phyloP scores from a whole-genome alignment of 768 basidiomycete species.

The Tricholoma terreum region DNA sequence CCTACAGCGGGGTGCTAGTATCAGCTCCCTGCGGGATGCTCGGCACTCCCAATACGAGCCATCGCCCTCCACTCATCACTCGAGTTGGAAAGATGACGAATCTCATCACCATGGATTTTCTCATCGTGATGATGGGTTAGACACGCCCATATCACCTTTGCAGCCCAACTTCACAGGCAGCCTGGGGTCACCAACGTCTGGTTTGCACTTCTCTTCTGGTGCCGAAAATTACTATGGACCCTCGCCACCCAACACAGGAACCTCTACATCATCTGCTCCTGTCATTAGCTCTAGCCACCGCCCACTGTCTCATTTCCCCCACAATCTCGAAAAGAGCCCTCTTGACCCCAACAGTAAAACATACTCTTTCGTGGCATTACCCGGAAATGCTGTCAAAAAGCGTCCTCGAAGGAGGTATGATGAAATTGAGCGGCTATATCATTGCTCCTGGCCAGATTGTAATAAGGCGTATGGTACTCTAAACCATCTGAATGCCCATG shows the following conservation, averaged over 20 bases:
- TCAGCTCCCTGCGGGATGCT: constrained; percentile 43
- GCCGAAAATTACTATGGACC: constrained; percentile 54
- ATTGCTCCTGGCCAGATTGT: constrained; percentile 76
- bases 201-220: constrained; percentile 44
- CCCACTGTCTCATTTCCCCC: constrained; percentile 24
- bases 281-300: constrained; percentile 26
- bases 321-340: constrained; percentile 21
- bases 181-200: constrained; percentile 30
- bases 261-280: constrained; percentile 50
- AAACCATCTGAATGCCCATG: constrained; percentile 97
- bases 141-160: constrained; percentile 53
- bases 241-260: constrained; percentile 61
- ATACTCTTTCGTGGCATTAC: constrained; percentile 78
- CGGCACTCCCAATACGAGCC: constrained; percentile 38
- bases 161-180: constrained; percentile 51
- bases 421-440: constrained; percentile 93
- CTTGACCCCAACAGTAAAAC: constrained; percentile 56
- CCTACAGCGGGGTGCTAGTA: constrained; percentile 44
- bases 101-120: constrained; percentile 30
- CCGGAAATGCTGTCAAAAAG: constrained; percentile 79
- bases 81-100: constrained; percentile 35
- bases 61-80: constrained; percentile 24
- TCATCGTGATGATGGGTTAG: constrained; percentile 32
- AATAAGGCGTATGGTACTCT: constrained; percentile 90
- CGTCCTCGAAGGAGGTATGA: constrained; percentile 85